Base-by-base conservation (phyloP, 768 basidiomycete species). In the Coprinopsis sp. region DNA sequence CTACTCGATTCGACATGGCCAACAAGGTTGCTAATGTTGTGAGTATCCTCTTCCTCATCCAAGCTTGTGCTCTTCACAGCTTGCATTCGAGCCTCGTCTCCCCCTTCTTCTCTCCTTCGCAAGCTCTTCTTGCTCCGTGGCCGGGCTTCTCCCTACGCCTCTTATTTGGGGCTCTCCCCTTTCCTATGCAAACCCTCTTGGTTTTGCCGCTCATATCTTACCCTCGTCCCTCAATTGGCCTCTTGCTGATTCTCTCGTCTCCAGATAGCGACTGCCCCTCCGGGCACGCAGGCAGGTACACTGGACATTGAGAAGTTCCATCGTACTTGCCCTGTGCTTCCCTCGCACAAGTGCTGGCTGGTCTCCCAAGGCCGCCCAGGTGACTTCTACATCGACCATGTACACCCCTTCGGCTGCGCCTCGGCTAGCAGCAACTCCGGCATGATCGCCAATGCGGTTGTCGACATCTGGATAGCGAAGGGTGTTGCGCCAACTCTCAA, bases 301-400 rank as follows among this genome's bases (percentile, higher is more conserved):
- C 37, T 60, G 1, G 64, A 70, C 51, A 65, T 70, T 23, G 55
- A 52, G n/a, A n/a, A n/a, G n/a, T n/a, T n/a, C n/a, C n/a, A n/a
- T n/a, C n/a, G n/a, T n/a, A n/a, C n/a, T n/a, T 62, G 62, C 21
- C 64, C 68, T 0, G 59, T 66, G 2, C 40, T 46, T 2, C 65
- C 67, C 0, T 47, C 53, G 0, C 64, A 69, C 50, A 72, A 70
- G 33, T 36, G 38, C 0, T 68, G 62, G 61, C 53, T 71, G 2
- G 64, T 68, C 0, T 34, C 67, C 4, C 54, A 60, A 33, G 63
- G 57, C 2, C 42, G 8, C 0, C 22, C 46, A 0, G 56, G 57
- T 1, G 16, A 55, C 3, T 65, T 65, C 31, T 69, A 47, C 37
- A 60, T 69, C 2, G 63, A 71, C 8, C 68, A 68, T 45, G 39